Percentiles rank a stretch among this genome's conserved stretches.
Evolutionary conservation across 2,329 filamentous ascomycete species (phyloP).

Genomic region (Colletotrichum musae): DNA sequence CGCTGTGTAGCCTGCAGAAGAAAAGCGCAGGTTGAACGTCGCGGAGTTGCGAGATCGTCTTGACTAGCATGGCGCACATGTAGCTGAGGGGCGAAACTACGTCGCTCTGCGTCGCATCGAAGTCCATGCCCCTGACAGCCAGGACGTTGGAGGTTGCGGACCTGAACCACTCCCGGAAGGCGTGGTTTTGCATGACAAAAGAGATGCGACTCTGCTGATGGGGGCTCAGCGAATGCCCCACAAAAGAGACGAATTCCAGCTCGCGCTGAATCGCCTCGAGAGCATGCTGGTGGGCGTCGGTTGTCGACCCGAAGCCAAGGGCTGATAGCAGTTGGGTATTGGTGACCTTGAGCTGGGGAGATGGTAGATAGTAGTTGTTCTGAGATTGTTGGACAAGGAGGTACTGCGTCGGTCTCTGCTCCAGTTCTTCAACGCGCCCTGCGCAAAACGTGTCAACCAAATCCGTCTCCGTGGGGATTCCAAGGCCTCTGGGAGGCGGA

Average conservation of each 20-base stretch:
- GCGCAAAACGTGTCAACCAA: not conserved
- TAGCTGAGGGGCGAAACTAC: constrained; percentile 3
- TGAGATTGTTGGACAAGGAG: not conserved
- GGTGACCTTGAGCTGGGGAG: not conserved
- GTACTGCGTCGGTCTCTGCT: not conserved
- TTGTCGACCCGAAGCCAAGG: not conserved
- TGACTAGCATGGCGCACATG: constrained; percentile 1
- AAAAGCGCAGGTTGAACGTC: not conserved
- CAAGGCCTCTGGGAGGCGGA: no score
- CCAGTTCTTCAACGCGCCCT: not conserved
- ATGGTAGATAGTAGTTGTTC: not conserved
- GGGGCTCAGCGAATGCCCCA: not conserved
- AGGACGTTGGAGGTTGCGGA: not conserved
- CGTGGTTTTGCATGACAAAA: not conserved
- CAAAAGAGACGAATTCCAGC: not conserved
- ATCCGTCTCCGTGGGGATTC: no score
- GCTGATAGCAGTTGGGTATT: not conserved
- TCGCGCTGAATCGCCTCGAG: not conserved
- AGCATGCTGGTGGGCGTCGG: not conserved
- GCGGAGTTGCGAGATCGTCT: not conserved
- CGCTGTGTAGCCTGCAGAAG: constrained; percentile 8
- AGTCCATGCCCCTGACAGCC: not conserved
- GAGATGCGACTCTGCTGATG: not conserved
- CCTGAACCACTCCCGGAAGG: not conserved
- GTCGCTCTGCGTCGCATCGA: not conserved